Conservation (phyloP, 176 grass and related monocot species). For the Triticum urartu region DNA sequence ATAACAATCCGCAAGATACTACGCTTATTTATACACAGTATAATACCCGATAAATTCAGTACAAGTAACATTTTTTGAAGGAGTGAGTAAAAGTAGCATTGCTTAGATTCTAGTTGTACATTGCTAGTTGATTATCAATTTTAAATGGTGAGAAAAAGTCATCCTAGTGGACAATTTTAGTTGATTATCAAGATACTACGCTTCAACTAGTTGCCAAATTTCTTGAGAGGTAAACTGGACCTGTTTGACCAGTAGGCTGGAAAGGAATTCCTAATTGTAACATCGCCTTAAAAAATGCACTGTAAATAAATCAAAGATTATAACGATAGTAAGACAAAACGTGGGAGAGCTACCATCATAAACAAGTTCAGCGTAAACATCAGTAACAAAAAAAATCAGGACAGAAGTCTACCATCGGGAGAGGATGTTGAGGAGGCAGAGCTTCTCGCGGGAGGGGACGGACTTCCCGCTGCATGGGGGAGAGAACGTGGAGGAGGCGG, state of each 20-base stretch:
- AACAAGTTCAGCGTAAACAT: no score
- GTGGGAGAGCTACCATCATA: no score
- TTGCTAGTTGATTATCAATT: constrained; percentile 5
- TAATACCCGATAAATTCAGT: background rate
- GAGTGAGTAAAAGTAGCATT: constrained; percentile 10
- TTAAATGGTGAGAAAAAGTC: background rate
- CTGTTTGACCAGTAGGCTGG: background rate
- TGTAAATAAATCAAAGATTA: no score
- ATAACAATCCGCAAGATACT: constrained; percentile 9
- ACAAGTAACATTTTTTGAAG: background rate
- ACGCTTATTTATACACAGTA: background rate
- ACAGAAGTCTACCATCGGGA: no score
- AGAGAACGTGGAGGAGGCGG: no score
- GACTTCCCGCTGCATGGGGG: no score
- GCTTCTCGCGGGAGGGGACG: no score
- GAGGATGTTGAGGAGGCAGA: no score
- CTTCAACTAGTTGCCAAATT: background rate
- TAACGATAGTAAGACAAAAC: no score
- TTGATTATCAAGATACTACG: background rate
- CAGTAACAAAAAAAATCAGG: no score
- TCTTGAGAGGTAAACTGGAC: background rate
- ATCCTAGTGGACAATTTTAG: background rate
- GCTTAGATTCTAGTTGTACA: background rate
- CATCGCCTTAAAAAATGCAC: no score
- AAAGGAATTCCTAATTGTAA: no score